Evolutionary conservation across 768 basidiomycete genomes (phyloP).

Genomic region (Auricularia heimuer): DNA sequence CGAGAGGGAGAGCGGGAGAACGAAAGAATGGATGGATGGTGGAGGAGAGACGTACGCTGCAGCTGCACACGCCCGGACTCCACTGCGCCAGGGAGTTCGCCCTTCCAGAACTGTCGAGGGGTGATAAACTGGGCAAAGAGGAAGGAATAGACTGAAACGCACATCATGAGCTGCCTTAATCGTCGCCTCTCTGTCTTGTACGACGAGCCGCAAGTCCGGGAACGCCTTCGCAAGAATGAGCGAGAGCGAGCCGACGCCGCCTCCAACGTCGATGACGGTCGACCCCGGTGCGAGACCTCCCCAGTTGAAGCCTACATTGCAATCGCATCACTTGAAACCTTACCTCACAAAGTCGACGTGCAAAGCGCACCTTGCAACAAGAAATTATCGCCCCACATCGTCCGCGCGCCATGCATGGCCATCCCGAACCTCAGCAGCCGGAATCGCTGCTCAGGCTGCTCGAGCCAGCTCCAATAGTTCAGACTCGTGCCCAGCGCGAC

Average conservation of each 20-base stretch:
- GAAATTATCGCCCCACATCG: background rate
- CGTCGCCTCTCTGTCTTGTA: constrained; percentile 14
- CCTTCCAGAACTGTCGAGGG: constrained; percentile 5
- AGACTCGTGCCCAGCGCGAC: constrained; percentile 16
- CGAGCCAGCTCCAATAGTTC: constrained; percentile 20
- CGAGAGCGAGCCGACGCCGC: constrained; percentile 11
- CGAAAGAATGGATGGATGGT: background rate
- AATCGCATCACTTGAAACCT: background rate
- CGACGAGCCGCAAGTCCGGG: constrained; percentile 10
- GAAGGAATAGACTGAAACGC: background rate
- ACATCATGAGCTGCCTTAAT: constrained; percentile 9
- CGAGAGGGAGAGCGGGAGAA: no score
- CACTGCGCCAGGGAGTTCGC: constrained; percentile 4
- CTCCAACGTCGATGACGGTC: constrained; percentile 17
- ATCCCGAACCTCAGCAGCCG: constrained; percentile 20
- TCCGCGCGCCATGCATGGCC: constrained; percentile 19
- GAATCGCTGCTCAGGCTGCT: constrained; percentile 19
- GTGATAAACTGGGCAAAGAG: background rate
- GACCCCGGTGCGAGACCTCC: constrained; percentile 8
- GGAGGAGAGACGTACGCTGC: constrained; percentile 2
- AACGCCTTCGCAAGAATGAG: constrained; percentile 8
- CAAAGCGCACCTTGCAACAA: background rate
- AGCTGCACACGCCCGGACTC: constrained; percentile 5
- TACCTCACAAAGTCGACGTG: background rate
- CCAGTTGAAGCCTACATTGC: background rate